Percentiles rank a stretch among this genome's conserved stretches.
phyloP scores from a whole-genome alignment of 768 basidiomycete genomes.

The Mycena belliarum region DNA sequence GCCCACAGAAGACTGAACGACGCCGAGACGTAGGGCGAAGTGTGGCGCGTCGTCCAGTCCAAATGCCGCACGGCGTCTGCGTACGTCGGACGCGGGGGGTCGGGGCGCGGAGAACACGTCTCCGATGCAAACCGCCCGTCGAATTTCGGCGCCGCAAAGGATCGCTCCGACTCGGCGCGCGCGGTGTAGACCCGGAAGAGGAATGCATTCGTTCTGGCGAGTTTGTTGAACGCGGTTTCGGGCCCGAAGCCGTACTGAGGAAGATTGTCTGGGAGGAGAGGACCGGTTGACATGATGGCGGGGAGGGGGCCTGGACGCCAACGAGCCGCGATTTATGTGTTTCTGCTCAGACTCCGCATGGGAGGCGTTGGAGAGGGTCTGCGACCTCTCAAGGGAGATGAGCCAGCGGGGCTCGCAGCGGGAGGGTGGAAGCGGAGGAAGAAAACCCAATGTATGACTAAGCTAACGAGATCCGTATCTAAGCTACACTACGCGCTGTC shows the following conservation, averaged over 20 bases:
- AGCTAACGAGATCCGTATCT: no score
- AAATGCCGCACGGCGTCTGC: conserved; percentile 67
- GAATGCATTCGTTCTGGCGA: conserved; percentile 67
- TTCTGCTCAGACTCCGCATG: background rate
- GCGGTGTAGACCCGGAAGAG: conserved; percentile 83
- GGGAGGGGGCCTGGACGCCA: background rate
- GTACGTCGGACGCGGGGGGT: conserved; percentile 47
- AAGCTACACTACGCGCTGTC: no score
- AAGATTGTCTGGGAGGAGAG: conserved; percentile 28
- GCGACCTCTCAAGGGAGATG: no score
- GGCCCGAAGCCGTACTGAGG: conserved; percentile 76
- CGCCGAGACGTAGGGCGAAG: conserved; percentile 70
- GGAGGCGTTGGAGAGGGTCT: no score
- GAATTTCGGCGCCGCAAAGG: conserved; percentile 69
- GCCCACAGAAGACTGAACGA: conserved; percentile 85
- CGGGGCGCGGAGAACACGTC: conserved; percentile 29
- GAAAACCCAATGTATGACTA: no score
- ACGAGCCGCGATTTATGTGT: background rate
- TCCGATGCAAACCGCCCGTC: conserved; percentile 45
- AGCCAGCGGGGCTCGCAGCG: no score
- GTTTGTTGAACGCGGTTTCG: conserved; percentile 60
- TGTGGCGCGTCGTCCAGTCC: conserved; percentile 75
- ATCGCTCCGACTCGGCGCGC: conserved; percentile 49
- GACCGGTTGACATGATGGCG: background rate
- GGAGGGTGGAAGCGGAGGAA: no score